Conservation (phyloP, 2,329 filamentous ascomycete species). For the Teratosphaeria zuluensis region DNA sequence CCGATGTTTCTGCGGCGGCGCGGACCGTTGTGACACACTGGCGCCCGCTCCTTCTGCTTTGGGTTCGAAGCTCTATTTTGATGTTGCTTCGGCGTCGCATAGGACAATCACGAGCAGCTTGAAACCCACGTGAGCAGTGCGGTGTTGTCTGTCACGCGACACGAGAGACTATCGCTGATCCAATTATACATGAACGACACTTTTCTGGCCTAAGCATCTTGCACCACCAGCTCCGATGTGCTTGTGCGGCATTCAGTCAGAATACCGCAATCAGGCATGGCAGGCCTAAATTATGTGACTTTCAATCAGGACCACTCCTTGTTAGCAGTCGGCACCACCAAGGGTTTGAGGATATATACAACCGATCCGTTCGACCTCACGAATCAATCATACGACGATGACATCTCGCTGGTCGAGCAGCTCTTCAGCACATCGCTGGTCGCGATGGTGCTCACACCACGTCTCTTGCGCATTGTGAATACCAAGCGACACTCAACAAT, state of each 20-base stretch:
- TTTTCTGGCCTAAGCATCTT: neutral
- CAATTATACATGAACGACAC: neutral
- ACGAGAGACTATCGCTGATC: too few species aligned
- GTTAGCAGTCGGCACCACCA: slow-evolving; percentile 86
- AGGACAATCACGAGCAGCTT: neutral
- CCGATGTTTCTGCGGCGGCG: neutral
- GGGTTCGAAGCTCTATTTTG: neutral
- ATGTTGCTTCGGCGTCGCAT: neutral
- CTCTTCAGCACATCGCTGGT: slow-evolving; percentile 96
- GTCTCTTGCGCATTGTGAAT: slow-evolving; percentile 91
- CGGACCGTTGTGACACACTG: neutral
- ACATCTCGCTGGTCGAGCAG: slow-evolving; percentile 96
- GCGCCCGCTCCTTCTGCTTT: neutral
- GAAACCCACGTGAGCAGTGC: neutral
- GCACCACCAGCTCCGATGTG: neutral
- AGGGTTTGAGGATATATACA: slow-evolving; percentile 91
- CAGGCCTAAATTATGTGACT: slow-evolving; percentile 83
- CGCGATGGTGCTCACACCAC: slow-evolving; percentile 81
- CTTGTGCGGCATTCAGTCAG: neutral
- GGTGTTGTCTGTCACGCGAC: too few species aligned
- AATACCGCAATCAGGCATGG: slow-evolving; percentile 13
- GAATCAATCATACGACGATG: slow-evolving; percentile 80
- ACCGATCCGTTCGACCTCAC: slow-evolving; percentile 94
- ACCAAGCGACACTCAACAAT: slow-evolving; percentile 86
- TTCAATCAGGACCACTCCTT: slow-evolving; percentile 99